A percentile compares a stretch with the other conserved stretches of the same genome.
These are phyloP conservation scores for Tremella yokohamensis DNA, from an alignment of 768 basidiomycete genomes.

Conservation along the genomic window DNA sequence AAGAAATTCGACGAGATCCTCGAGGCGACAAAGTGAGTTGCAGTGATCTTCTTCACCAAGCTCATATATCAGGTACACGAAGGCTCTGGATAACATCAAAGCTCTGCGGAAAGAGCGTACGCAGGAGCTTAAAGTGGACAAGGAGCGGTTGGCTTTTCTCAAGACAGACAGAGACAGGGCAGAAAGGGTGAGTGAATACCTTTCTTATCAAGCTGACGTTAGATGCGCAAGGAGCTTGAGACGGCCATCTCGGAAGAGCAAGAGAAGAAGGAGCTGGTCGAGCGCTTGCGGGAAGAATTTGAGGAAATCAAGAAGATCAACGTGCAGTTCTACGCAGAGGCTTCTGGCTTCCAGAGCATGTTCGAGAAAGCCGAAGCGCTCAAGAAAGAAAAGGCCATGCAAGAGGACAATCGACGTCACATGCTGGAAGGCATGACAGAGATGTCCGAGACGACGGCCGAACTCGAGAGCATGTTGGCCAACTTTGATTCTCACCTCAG, in stretches of 20 bases:
- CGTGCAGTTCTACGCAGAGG: slow-evolving; percentile 67
- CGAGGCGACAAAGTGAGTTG: slow-evolving; percentile 81
- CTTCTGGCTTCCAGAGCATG: slow-evolving; percentile 67
- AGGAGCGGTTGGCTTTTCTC: slow-evolving; percentile 74
- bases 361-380: slow-evolving; percentile 68
- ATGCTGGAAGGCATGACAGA: slow-evolving; percentile 65
- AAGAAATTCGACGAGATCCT: slow-evolving; percentile 99
- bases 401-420: slow-evolving; percentile 63
- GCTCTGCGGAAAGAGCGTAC: slow-evolving; percentile 80
- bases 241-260: slow-evolving; percentile 66
- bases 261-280: slow-evolving; percentile 68
- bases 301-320: slow-evolving; percentile 60
- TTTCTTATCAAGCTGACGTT: not conserved
- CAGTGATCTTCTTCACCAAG: slow-evolving; percentile 6
- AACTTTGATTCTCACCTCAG: slow-evolving; percentile 54
- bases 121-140: slow-evolving; percentile 87
- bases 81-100: slow-evolving; percentile 91
- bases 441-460: slow-evolving; percentile 66
- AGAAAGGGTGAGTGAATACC: slow-evolving; percentile 60
- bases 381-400: slow-evolving; percentile 61
- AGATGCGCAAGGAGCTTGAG: slow-evolving; percentile 56
- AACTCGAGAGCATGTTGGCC: slow-evolving; percentile 55
- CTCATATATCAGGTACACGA: slow-evolving; percentile 74
- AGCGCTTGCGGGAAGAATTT: slow-evolving; percentile 65
- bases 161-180: slow-evolving; percentile 78